These are phyloP conservation scores for Volvox africanus DNA, from an alignment of 139 green algal genomes.

Conservation along the genomic window DNA sequence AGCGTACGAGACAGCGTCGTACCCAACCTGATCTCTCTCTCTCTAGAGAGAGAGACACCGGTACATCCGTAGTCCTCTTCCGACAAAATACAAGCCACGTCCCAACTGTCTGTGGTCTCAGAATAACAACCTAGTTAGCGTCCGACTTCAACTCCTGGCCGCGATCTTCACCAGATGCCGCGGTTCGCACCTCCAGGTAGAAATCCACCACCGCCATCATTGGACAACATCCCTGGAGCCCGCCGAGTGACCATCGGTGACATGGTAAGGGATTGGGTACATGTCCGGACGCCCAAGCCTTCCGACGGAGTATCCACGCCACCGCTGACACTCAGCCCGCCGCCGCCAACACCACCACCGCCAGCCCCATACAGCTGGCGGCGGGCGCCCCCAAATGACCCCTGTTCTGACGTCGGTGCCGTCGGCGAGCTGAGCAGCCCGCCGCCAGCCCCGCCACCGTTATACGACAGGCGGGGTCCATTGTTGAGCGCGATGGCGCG, in stretches of 20 bases:
- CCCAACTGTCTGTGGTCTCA: too few relatives aligned
- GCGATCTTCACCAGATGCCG: not conserved
- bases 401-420: not conserved
- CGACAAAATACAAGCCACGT: too few relatives aligned
- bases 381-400: not conserved
- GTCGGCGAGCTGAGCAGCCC: not conserved
- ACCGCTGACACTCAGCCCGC: not conserved
- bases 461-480: not conserved
- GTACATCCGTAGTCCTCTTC: too few relatives aligned
- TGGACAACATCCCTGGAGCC: not conserved
- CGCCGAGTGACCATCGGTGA: not conserved
- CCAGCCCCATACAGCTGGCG: not conserved
- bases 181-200: not conserved
- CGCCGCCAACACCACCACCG: not conserved
- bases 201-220: not conserved
- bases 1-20: too few relatives aligned
- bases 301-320: not conserved
- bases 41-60: too few relatives aligned
- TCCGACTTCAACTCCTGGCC: too few relatives aligned
- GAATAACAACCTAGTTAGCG: too few relatives aligned
- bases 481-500: not conserved
- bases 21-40: too few relatives aligned
- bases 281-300: not conserved
- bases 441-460: not conserved
- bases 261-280: not conserved